A percentile compares a stretch with the other conserved stretches of the same genome.
Conservation (phyloP, 192 early-diverging fungal species). For the Funneliformis geosporum region DNA sequence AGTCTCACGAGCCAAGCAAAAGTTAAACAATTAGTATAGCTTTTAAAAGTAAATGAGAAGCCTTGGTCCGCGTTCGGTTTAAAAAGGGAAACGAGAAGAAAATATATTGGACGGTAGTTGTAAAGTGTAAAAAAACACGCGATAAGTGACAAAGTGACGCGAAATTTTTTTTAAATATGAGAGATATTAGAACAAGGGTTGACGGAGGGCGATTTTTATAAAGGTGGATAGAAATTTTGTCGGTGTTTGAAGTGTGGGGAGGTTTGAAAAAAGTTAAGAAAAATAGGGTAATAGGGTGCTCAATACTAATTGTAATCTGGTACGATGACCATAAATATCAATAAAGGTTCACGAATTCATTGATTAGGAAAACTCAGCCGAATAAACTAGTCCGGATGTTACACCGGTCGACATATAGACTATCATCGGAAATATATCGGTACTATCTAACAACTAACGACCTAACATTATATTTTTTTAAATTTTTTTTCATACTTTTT, state of each 20-base stretch:
- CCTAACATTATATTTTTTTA: no score
- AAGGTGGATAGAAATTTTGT: not conserved
- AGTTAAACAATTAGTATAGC: not conserved
- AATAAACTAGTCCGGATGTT: not conserved
- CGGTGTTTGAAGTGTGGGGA: not conserved
- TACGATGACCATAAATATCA: conserved; percentile 1
- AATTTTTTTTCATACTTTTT: no score
- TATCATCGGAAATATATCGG: not conserved
- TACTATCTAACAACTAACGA: not conserved
- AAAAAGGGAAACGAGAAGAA: not conserved
- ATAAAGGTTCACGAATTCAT: not conserved
- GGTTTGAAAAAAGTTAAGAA: not conserved
- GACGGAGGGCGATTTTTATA: not conserved
- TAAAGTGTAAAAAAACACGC: conserved; percentile 2
- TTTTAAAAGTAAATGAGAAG: not conserved
- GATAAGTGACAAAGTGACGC: conserved; percentile 15
- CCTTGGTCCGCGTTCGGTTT: conserved; percentile 1
- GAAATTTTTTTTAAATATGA: conserved; percentile 5
- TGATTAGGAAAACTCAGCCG: not conserved
- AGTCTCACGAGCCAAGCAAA: not conserved
- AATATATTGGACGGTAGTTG: not conserved
- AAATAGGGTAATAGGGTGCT: not conserved
- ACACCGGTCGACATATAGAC: not conserved
- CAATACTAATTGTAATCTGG: conserved; percentile 1
- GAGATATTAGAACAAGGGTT: not conserved